Conservation (phyloP, 305 asterid species). For the Fraxinus sp. region DNA sequence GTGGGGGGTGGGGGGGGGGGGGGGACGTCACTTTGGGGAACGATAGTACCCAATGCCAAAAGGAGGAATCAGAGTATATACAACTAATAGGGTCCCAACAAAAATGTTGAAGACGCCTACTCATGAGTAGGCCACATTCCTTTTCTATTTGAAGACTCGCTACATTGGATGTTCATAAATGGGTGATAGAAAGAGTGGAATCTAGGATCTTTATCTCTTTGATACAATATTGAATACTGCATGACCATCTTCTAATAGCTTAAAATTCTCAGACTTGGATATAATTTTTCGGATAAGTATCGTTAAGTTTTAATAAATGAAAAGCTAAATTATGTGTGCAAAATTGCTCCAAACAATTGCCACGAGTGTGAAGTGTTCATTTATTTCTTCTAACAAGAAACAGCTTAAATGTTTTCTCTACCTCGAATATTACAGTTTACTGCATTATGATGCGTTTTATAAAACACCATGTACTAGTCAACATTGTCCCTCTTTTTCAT, state of each 20-base stretch:
- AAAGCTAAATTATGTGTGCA: neutral
- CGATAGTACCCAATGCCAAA: neutral
- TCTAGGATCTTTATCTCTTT: neutral
- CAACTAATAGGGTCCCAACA: neutral
- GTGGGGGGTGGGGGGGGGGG: too few species aligned
- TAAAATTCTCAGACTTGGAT: neutral
- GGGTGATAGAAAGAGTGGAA: neutral
- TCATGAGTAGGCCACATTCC: neutral
- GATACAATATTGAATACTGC: neutral
- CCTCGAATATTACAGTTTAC: neutral
- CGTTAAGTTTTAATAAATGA: neutral
- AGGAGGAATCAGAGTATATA: neutral
- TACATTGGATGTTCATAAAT: neutral
- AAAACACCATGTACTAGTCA: neutral
- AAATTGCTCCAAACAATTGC: neutral
- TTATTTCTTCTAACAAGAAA: neutral
- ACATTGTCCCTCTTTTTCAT: neutral
- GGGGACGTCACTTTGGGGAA: neutral
- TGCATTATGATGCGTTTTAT: neutral
- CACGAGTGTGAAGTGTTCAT: neutral
- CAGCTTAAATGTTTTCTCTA: neutral
- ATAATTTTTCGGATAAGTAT: neutral
- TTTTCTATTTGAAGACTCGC: neutral
- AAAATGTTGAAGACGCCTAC: neutral
- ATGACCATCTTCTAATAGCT: neutral